Base-by-base conservation (phyloP, 1,284 basidiomycete species). In the Boletus smithii region DNA sequence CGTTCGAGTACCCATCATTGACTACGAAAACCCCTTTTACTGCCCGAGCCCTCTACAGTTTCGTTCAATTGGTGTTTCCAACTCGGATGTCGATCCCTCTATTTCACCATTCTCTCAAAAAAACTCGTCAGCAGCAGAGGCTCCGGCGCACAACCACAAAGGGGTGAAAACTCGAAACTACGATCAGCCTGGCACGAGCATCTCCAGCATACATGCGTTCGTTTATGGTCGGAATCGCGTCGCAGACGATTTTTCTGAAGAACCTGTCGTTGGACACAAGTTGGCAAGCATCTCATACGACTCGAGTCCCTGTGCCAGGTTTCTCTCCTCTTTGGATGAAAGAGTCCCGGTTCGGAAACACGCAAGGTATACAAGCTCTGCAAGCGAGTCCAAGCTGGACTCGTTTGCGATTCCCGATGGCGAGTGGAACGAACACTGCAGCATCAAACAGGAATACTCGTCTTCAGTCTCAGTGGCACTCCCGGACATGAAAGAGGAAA, bases 11-110 rank as follows among this genome's bases (percentile, higher is more conserved):
- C 55, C 53, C 9, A 33, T 47, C 11, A 30, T 55, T 2, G 55
- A 57, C 44, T 33, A 53, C 30, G 49, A 58, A 23, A 56, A 57
- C 13, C 53, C 56, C 3, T 44, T 38, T 16, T 58, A 56, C 34
- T 57, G 53, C 33, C 42, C 56, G 4, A 27, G 36, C 11, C 13
- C 40, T 38, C 23, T 37, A 9, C 50, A 46, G 20, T 44, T 26
- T 6, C 39, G 34, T 40, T 14, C 53, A 11, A 18, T 23, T 2
- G 8, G 24, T 16, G 42, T 46, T 27, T 36, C 45, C 3, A 44
- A 54, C 18, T 16, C 9, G 27, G 16, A 26, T 5, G 26, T 14
- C 9, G 29, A 43, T 22, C 16, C 33, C 20, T 35, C 44, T 5
- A 18, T 39, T 11, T 42, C 27, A 13, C 34, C 47, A 22, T 44